Base-by-base conservation (phyloP, 2,329 filamentous ascomycete genomes). In the Sclerotinia glacialis region DNA sequence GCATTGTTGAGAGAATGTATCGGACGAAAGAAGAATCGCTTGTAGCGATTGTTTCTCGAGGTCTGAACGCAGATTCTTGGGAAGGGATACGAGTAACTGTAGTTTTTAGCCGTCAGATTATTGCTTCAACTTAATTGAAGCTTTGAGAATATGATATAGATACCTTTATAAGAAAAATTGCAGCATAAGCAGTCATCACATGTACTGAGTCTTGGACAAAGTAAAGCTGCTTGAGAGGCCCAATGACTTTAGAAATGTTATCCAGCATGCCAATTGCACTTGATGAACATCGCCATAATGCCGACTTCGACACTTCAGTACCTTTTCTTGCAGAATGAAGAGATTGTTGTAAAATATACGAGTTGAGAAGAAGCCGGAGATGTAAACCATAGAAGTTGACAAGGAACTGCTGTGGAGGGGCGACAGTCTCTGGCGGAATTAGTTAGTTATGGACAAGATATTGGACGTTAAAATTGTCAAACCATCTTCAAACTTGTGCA, bases 261-360 rank as follows among this genome's bases (percentile, higher is more conserved):
- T 88, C 85, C 5, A 86, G 85, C 46, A 91, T 91, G 86, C 88
- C 88, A 3, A 90, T 74, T 31, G 77, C 76, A 28, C 73, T 75
- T 2, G 74, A 74, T 28, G 74, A 78, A 47, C 74, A 74, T 16
- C 72, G 68, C 75, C 73, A 79, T 1, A 75, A 70, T n/a, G 74
- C 72, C 64, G 46, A 72, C 70, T 70, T 76, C 68, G 58, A 78
- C 67, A 71, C 74, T 71, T 47, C 72, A 26, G 67, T 68, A 6
- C 72, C 70, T 14, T 69, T 69, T 44, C 67, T 71, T 18, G 54
- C 67, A 4, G 71, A 71, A 7, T 67, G 66, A 2, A 78, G 70
- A 16, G 76, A 73, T 5, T 74, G 71, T 50, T 79, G 78, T 16
- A 80, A 66, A 0, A 74, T 74, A 16, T 78, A 72, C 0, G 78